A percentile compares a stretch with the other conserved stretches of the same genome.
Conservation (phyloP, 108 stramenopile genomes). For the Cyclotella sp. region DNA sequence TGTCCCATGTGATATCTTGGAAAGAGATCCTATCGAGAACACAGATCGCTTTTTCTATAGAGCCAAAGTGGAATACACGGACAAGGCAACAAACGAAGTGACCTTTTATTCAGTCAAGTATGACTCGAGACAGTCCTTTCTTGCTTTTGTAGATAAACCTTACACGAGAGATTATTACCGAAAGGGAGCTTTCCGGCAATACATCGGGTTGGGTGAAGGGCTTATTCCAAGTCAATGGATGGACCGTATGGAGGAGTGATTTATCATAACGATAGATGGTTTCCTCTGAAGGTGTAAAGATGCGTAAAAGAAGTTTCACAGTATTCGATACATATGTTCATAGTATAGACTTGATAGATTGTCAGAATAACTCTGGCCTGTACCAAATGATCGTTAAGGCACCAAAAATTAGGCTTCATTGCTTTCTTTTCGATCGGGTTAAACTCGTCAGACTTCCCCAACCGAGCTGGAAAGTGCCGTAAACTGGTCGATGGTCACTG, state of each 20-base stretch:
- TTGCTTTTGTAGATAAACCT: conserved; percentile 34
- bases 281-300: background rate
- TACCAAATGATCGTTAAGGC: background rate
- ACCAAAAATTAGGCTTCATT: background rate
- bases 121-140: conserved; percentile 20
- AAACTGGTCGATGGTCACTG: conserved; percentile 89
- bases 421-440: background rate
- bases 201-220: conserved; percentile 42
- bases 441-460: conserved; percentile 13
- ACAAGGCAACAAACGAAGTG: background rate
- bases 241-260: background rate
- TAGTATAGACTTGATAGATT: background rate
- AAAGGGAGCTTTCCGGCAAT: conserved; percentile 46
- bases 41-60: conserved; percentile 3
- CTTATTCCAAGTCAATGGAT: conserved; percentile 48
- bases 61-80: conserved; percentile 16
- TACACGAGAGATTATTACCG: conserved; percentile 42
- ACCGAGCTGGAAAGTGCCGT: conserved; percentile 64
- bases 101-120: conserved; percentile 20
- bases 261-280: background rate
- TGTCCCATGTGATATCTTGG: conserved; percentile 21
- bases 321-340: background rate
- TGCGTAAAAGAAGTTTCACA: background rate
- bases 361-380: background rate
- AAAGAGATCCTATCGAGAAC: background rate